A percentile compares a stretch with the other conserved stretches of the same genome.
Evolutionary conservation across 2,329 filamentous ascomycete species (phyloP).

Genomic region (Cladophialophora yegresii): DNA sequence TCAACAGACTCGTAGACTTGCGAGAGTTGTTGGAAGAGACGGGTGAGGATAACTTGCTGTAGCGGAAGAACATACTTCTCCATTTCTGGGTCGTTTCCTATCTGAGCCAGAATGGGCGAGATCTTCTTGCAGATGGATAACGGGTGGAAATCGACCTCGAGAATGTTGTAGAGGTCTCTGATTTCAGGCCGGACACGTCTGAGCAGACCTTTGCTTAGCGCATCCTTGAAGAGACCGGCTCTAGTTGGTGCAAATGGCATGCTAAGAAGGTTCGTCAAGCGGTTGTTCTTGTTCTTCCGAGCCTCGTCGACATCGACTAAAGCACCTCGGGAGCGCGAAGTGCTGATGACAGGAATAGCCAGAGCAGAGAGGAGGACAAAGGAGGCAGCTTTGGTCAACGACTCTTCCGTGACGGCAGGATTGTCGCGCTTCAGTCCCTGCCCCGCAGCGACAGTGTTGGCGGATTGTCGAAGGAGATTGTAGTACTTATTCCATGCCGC

Average conservation of each 20-base stretch:
- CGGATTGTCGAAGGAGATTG: constrained; percentile 89
- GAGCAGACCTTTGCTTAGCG: constrained; percentile 88
- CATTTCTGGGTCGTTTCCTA: constrained; percentile 92
- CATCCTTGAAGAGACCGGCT: constrained; percentile 90
- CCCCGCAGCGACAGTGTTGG: constrained; percentile 76
- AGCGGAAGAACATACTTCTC: constrained; percentile 93
- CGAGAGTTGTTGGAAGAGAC: constrained; percentile 97
- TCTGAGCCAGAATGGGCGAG: constrained; percentile 89
- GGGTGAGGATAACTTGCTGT: constrained; percentile 97
- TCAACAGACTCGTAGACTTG: constrained; percentile 99
- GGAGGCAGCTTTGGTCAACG: constrained; percentile 90
- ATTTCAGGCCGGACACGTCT: constrained; percentile 94
- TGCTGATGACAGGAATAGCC: constrained; percentile 99
- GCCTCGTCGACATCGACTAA: constrained; percentile 96
- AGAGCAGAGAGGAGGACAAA: constrained; percentile 94
- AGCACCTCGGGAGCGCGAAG: constrained; percentile 89
- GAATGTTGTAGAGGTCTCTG: constrained; percentile 94
- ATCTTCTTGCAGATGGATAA: constrained; percentile 99
- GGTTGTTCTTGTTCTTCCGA: constrained; percentile 97
- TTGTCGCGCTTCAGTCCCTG: constrained; percentile 94
- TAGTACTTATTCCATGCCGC: constrained; percentile 98
- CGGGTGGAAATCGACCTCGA: constrained; percentile 98
- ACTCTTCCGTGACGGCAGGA: constrained; percentile 81
- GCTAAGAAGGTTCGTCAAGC: constrained; percentile 90
- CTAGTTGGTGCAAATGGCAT: constrained; percentile 90